Evolutionary conservation across 148 eudicot genomes (phyloP).

Genomic region (Heliamphora exappendiculata): DNA sequence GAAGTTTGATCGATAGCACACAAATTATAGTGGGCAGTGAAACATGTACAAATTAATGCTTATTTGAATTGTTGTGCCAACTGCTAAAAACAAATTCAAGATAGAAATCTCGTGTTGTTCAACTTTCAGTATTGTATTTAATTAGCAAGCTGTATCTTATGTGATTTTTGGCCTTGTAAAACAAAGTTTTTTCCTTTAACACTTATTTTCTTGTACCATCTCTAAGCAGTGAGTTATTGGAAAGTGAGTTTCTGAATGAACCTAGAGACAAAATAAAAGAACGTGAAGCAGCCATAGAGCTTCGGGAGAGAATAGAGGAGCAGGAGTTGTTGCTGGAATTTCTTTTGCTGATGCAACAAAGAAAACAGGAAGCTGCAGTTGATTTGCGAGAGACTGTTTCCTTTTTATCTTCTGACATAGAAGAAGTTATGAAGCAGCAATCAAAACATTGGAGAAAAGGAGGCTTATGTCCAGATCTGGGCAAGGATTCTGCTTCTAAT

Average conservation of each 20-base stretch:
- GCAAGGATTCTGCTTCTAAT: conserved; percentile 29
- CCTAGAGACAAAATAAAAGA: conserved; percentile 64
- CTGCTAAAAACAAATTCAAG: neutral
- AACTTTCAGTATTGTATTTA: neutral
- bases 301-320: conserved; percentile 78
- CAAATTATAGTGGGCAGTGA: no score
- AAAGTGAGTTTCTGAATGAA: conserved; percentile 84
- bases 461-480: conserved; percentile 24
- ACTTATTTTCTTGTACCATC: neutral
- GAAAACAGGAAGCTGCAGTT: conserved; percentile 67
- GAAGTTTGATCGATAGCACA: no score
- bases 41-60: neutral
- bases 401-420: conserved; percentile 69
- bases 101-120: neutral
- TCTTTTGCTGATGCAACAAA: conserved; percentile 50
- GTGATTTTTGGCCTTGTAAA: neutral
- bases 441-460: conserved; percentile 40
- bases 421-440: conserved; percentile 59
- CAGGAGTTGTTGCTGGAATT: conserved; percentile 79
- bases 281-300: conserved; percentile 76
- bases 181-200: neutral
- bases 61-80: neutral
- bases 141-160: conserved; percentile 4
- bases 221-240: conserved; percentile 69
- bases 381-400: conserved; percentile 64